Conservation (phyloP, 75 land plant species). For the Sequoia sempervirens region DNA sequence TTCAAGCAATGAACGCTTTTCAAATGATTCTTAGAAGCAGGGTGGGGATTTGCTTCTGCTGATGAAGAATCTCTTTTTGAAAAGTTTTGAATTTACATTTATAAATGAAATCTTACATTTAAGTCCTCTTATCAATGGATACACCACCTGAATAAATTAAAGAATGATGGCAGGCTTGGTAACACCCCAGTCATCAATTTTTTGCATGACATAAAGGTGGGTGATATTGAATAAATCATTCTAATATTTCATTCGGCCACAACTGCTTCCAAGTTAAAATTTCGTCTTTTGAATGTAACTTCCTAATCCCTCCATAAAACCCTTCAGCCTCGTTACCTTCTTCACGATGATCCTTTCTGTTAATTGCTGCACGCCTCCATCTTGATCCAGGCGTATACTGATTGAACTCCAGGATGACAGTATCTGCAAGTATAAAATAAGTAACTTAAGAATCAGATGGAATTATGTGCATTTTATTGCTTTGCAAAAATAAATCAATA, state of each 20-base stretch:
- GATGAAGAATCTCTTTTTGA: background rate
- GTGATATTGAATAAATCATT: slow-evolving; percentile 25
- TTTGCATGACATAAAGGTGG: background rate
- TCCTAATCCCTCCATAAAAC: slow-evolving; percentile 90
- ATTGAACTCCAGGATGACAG: slow-evolving; percentile 78
- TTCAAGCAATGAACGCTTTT: background rate
- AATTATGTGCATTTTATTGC: background rate
- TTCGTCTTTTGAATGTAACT: slow-evolving; percentile 59
- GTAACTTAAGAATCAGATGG: background rate
- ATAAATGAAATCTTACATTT: background rate
- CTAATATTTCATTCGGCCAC: slow-evolving; percentile 76
- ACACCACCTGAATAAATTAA: slow-evolving; percentile 5
- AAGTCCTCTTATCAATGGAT: background rate
- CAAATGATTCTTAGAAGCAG: background rate
- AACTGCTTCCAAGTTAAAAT: slow-evolving; percentile 63
- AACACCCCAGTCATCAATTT: background rate
- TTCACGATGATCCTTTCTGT: slow-evolving; percentile 67
- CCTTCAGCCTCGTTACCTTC: slow-evolving; percentile 89
- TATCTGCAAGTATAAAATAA: slow-evolving; percentile 39
- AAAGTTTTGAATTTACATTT: background rate
- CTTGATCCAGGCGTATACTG: slow-evolving; percentile 83
- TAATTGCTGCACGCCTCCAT: slow-evolving; percentile 64
- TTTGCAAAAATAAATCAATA: background rate
- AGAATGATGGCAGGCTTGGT: background rate
- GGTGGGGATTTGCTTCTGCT: background rate